Evolutionary conservation across 371 early-diverging fungal genomes (phyloP).

Genomic region (Rhizopus arrhizus): DNA sequence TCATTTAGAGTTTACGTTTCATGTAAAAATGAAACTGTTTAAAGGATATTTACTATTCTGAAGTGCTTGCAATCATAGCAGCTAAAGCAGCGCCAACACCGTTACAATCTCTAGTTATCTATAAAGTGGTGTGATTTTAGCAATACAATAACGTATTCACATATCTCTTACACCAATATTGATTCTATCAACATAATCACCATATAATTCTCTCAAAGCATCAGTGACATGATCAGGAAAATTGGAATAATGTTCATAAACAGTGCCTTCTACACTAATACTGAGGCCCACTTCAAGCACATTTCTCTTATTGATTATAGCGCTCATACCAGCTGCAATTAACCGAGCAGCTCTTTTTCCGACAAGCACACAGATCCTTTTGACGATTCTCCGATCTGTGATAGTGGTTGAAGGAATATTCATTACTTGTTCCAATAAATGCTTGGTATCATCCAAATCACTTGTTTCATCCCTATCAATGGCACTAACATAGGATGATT

Average conservation of each 20-base stretch:
- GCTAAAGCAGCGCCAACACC: slow-evolving; percentile 81
- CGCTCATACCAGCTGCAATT: slow-evolving; percentile 83
- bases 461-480: slow-evolving; percentile 80
- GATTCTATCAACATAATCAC: slow-evolving; percentile 56
- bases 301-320: slow-evolving; percentile 69
- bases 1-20: slow-evolving; percentile 1
- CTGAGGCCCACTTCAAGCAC: slow-evolving; percentile 58
- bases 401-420: slow-evolving; percentile 69
- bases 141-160: not conserved
- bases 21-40: not conserved
- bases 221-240: slow-evolving; percentile 75
- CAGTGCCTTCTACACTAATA: slow-evolving; percentile 85
- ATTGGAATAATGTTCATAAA: slow-evolving; percentile 84
- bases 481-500: slow-evolving; percentile 86
- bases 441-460: slow-evolving; percentile 68
- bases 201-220: slow-evolving; percentile 74
- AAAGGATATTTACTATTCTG: not conserved
- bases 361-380: slow-evolving; percentile 77
- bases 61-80: slow-evolving; percentile 62
- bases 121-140: slow-evolving; percentile 1
- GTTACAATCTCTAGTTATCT: slow-evolving; percentile 64
- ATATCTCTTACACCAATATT: slow-evolving; percentile 41
- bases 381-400: slow-evolving; percentile 79
- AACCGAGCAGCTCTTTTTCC: slow-evolving; percentile 88
- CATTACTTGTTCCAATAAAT: slow-evolving; percentile 78